Base-by-base conservation (phyloP, 2,329 filamentous ascomycete species). In the Annulohypoxylon truncatum region DNA sequence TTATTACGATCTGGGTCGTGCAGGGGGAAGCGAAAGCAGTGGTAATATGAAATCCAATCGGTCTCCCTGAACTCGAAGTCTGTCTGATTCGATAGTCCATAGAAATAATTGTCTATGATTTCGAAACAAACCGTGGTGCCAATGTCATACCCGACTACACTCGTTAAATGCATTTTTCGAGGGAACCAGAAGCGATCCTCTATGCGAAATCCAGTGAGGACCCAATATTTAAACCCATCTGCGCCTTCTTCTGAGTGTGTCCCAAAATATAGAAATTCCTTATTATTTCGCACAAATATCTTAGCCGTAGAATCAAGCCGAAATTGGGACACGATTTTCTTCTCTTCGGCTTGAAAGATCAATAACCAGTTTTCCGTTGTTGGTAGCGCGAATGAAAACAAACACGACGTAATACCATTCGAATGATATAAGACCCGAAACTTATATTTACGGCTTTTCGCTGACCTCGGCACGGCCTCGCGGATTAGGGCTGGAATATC, bases 41-140 rank as follows among this genome's bases (percentile, higher is more conserved):
- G 84, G 73, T 93, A 94, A 73, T 87, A 91, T 0, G 89, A 92
- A 0, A 87, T 87, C 84, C 87, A 91, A 61, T 90, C 86, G 3
- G 87, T 81, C 61, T 90, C 87, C 62, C 90, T 86, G 0, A 86
- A 82, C 61, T 90, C 86, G 55, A 87, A 86, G 2, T 84, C 83
- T 1, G 85, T 85, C 68, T 89, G 85, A 67, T 88, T 94, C 0
- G 91, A 91, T 4, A 94, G 78, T 0, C 85, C 89, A 70, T 94
- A 94, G 40, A 94, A 88, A 70, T 88, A 82, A 8, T 82, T 84
- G 35, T 88, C 82, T 65, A 91, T 82, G 15, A 94, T 85, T 65
- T 92, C 90, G 73, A 94, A 94, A 65, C 87, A 91, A n/a, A 92
- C 81, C 0, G 87, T 89, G 9, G 85, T 85, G 4, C 89, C 89